Conservation (phyloP, 305 asterid species). For the Fraxinus albicans region DNA sequence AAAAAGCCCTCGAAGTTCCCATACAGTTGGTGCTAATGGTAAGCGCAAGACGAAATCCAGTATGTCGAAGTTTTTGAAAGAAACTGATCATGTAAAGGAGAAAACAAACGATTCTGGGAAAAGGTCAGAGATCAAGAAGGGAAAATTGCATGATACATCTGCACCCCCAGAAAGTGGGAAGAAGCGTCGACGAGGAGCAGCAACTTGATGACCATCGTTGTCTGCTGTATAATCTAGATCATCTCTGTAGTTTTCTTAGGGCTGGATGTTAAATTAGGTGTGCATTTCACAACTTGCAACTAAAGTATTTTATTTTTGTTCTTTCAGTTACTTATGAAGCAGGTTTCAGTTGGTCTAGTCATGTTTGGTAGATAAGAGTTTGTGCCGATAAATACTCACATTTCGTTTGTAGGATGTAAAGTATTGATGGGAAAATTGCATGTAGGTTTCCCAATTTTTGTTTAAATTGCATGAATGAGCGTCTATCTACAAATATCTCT, state of each 20-base stretch:
- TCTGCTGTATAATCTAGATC: slow-evolving; percentile 18
- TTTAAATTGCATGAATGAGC: background rate
- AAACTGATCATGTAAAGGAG: slow-evolving; percentile 43
- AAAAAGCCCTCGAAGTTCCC: background rate
- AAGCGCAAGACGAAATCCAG: slow-evolving; percentile 42
- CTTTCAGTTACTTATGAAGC: background rate
- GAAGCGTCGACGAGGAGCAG: slow-evolving; percentile 56
- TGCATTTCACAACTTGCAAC: slow-evolving; percentile 7
- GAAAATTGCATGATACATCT: slow-evolving; percentile 41
- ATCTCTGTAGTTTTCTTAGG: slow-evolving; percentile 21
- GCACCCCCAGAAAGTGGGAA: slow-evolving; percentile 52
- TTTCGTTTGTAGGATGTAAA: background rate
- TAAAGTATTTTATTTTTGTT: slow-evolving; percentile 1
- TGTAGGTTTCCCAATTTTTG: background rate
- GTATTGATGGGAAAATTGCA: background rate
- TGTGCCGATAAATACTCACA: slow-evolving; percentile 4
- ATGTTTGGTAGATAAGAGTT: slow-evolving; percentile 21
- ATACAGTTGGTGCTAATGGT: slow-evolving; percentile 15
- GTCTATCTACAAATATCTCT: background rate
- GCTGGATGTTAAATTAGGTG: slow-evolving; percentile 30
- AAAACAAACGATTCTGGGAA: slow-evolving; percentile 34
- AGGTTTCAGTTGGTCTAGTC: slow-evolving; percentile 18
- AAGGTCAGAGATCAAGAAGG: slow-evolving; percentile 45
- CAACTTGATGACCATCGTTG: background rate
- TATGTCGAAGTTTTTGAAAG: slow-evolving; percentile 57